Base-by-base conservation (phyloP, 257 asterid genomes). In the Parsonsia alboflavescens region DNA sequence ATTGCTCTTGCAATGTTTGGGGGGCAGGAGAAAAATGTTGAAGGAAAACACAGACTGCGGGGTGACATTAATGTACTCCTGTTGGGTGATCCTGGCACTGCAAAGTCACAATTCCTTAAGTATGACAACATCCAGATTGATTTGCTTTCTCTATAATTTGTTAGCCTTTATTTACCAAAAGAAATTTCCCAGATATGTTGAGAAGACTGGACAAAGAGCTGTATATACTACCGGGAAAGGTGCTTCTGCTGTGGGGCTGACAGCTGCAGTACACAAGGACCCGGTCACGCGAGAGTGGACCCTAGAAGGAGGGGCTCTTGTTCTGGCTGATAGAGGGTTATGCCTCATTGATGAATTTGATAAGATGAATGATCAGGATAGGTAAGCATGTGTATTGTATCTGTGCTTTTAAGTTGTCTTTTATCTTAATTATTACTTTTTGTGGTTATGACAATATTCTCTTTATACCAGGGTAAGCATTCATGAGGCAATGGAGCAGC, bases 401-500 rank as follows among this genome's bases (percentile, higher is more conserved):
- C 73, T 48, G 63, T 64, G 36, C 56, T 59, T 48, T 10, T 57
- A 44, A 28, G 54, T 75, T 54, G 44, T 73, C 75, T 79, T 42
- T 7, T 39, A 36, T 7, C 19, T 21, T 10, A 39, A 39, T 65
- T 19, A 39, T 17, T 39, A 53, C 70, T 56, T 76, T 64, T 50
- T 65, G 50, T 81, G 77, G 74, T 76, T 39, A 19, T 79, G 54
- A 75, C 44, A 36, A 26, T 72, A 11, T 24, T 81, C 73, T 42
- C 26, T 16, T 80, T 46, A 68, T 83, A 33, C 77, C 87, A 94
- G 99, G 87, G 99, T 95, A 75, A 95, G 99, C 81, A 92, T 92
- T 80, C 99, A 95, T 72, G 99, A 95, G 83, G 99, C 98, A 50
- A 95, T 92, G 99, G 99, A 95, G 82, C 99, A 95, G 85, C 99